Base-by-base conservation (phyloP, 139 green algal genomes). In the Pseudopediastrum boryanum region DNA sequence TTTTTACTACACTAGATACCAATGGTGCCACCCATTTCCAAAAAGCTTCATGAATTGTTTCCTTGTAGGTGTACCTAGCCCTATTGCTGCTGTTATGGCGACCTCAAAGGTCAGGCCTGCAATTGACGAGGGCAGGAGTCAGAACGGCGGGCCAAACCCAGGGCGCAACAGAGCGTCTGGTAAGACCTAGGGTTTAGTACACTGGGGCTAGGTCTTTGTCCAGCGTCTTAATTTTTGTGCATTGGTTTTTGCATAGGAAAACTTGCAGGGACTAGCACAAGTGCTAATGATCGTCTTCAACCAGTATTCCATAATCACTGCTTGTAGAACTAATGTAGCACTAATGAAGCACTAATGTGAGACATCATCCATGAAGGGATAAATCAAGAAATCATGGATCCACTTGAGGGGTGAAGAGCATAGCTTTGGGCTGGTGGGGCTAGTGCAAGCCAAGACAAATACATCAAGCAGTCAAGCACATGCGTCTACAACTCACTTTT, bases 61-160 rank as follows among this genome's bases (percentile, higher is more conserved):
- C 5, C 27, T 27, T 8, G 36, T 63, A 81, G 75, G 75, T 75
- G 62, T 72, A 75, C 35, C 48, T 81, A 25, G 75, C 75, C 33
- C 35, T 41, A 36, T 38, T 81, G 62, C n/a, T 80, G 61, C 64
- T 72, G 35, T 1, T 54, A 2, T 2, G 13, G 0, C 71, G 23
- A 66, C 9, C 12, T 19, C 25, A 70, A 69, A 13, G 59, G 38
- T 21, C 27, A 38, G 58, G 39, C 23, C 71, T 78, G 38, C 54
- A 42, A 56, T 56, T 78, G 52, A 1, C 69, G 56, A 13, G 65
- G 44, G 71, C 56, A 13, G 71, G 71, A 19, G 23, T n/a, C n/a
- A n/a, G n/a, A n/a, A n/a, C n/a, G n/a, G n/a, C n/a, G n/a, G n/a
- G n/a, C n/a, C n/a, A n/a, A n/a, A n/a, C n/a, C n/a, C n/a, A n/a